phyloP scores from a whole-genome alignment of 192 early-diverging fungal genomes.

The Rhizoclosmatium sp. region DNA sequence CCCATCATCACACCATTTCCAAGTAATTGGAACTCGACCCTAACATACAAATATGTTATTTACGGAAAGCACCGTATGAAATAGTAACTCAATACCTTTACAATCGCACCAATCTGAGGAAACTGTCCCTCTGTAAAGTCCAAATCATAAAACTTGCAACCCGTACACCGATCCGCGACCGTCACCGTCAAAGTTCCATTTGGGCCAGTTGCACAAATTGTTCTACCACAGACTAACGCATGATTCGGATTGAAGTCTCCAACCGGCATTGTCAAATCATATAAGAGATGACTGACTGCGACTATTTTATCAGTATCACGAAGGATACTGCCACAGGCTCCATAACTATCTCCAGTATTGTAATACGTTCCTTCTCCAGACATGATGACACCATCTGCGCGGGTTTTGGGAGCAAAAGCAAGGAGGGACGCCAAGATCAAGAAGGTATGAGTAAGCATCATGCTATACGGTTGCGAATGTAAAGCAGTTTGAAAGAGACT shows the following conservation, averaged over 20 bases:
- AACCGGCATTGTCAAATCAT: background rate
- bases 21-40: background rate
- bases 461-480: too few species aligned
- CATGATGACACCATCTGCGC: background rate
- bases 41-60: background rate
- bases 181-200: background rate
- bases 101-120: background rate
- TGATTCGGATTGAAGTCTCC: background rate
- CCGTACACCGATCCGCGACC: slow-evolving; percentile 1
- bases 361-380: background rate
- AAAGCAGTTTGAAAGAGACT: too few species aligned
- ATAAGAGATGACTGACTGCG: background rate
- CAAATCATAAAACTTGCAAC: background rate
- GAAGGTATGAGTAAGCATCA: too few species aligned
- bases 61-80: too few species aligned
- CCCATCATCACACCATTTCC: background rate
- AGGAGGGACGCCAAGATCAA: too few species aligned
- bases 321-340: background rate
- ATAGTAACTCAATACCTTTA: background rate
- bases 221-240: background rate
- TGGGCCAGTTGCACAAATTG: background rate
- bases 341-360: background rate
- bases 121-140: background rate
- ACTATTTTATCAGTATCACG: background rate
- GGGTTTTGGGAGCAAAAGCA: too few species aligned